Evolutionary conservation across 2,329 filamentous ascomycete genomes (phyloP).

Genomic region (Penicillium hordei): DNA sequence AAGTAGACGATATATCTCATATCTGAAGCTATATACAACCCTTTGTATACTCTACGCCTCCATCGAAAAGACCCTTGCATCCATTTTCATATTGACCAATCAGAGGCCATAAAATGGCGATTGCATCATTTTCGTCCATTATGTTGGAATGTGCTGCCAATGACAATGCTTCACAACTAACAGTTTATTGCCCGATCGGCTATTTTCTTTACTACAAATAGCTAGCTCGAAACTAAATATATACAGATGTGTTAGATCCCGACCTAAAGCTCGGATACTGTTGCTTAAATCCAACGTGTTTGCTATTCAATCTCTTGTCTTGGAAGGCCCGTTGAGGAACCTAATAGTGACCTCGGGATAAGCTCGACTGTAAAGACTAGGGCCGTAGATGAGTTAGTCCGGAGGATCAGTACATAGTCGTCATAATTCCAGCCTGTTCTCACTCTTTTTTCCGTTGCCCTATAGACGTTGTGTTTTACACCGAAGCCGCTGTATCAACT

Average conservation of each 20-base stretch:
- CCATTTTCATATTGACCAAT: slow-evolving; percentile 5
- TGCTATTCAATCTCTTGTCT: neutral
- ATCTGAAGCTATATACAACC: neutral
- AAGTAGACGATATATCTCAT: neutral
- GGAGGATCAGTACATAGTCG: neutral
- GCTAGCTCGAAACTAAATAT: neutral
- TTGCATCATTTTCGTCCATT: slow-evolving; percentile 16
- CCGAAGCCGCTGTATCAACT: neutral
- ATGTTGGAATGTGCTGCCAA: slow-evolving; percentile 21
- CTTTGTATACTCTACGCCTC: neutral
- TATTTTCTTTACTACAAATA: neutral
- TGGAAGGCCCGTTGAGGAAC: neutral
- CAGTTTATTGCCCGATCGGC: neutral
- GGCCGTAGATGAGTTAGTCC: neutral
- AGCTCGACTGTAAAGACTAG: neutral
- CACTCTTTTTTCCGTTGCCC: neutral
- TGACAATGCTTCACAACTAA: neutral
- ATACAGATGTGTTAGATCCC: neutral
- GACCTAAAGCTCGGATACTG: neutral
- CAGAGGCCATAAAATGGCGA: slow-evolving; percentile 8
- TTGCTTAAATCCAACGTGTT: neutral
- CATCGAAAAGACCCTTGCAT: neutral
- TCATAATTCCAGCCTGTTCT: neutral
- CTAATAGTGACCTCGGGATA: neutral
- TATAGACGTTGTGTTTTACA: neutral